Conservation (phyloP, 83 land plant genomes). For the Thuja plicata region DNA sequence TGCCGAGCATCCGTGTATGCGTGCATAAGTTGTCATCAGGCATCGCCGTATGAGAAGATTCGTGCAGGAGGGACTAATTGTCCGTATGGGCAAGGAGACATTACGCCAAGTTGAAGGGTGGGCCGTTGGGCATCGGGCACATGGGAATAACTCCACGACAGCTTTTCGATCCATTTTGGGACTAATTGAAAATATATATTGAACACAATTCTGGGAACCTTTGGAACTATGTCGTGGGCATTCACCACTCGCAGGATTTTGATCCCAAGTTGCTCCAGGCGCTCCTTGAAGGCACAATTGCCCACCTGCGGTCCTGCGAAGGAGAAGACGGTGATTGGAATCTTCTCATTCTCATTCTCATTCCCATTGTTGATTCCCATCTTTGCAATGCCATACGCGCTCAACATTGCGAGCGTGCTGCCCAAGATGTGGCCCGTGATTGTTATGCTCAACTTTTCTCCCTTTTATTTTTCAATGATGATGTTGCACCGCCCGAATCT, state of each 20-base stretch:
- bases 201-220: constrained; percentile 28
- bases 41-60: too few relatives aligned
- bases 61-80: too few relatives aligned
- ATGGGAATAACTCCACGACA: constrained; percentile 48
- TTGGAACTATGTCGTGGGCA: constrained; percentile 35
- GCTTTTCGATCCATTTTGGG: constrained; percentile 11
- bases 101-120: too few relatives aligned
- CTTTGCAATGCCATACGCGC: constrained; percentile 60
- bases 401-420: constrained; percentile 13
- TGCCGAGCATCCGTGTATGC: too few relatives aligned
- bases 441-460: background rate
- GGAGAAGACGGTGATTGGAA: constrained; percentile 19
- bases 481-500: constrained; percentile 62
- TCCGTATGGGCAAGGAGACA: too few relatives aligned
- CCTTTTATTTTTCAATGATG: background rate
- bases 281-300: constrained; percentile 21
- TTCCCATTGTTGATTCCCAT: constrained; percentile 2
- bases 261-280: constrained; percentile 20
- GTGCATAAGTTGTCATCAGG: too few relatives aligned
- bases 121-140: constrained; percentile 7
- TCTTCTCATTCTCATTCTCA: background rate
- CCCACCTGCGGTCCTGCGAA: constrained; percentile 34
- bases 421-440: constrained; percentile 63
- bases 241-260: constrained; percentile 30
- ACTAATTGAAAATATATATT: constrained; percentile 14